These are phyloP conservation scores for Eragrostis curvula DNA, from an alignment of 176 grass and related monocot species.

Conservation along the genomic window DNA sequence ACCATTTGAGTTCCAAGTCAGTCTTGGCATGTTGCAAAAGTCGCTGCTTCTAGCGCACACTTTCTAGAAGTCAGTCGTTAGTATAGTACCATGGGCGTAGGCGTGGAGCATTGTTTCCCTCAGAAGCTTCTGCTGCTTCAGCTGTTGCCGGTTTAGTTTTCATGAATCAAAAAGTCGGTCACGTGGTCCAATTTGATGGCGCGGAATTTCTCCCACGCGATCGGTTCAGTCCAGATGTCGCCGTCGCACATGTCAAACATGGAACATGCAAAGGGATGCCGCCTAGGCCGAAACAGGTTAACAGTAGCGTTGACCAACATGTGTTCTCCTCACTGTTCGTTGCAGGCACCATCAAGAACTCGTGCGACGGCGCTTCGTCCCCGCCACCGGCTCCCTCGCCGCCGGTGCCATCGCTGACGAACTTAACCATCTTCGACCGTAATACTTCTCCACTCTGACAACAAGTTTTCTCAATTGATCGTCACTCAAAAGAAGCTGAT, in stretches of 20 bases:
- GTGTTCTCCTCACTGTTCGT: neutral
- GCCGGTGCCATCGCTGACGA: neutral
- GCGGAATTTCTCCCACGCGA: neutral
- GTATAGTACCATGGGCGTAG: too few species aligned
- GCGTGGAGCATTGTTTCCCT: too few species aligned
- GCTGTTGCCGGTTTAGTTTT: neutral
- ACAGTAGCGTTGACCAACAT: too few species aligned
- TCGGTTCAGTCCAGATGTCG: too few species aligned
- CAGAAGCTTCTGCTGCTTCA: neutral
- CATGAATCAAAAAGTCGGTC: neutral
- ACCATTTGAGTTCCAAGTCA: neutral
- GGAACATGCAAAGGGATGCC: too few species aligned
- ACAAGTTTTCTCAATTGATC: neutral
- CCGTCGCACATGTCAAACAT: too few species aligned
- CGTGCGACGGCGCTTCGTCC: conserved; percentile 33
- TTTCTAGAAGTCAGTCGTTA: neutral
- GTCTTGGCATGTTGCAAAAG: neutral
- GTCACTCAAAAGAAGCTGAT: neutral
- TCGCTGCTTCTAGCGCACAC: neutral
- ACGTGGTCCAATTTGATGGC: neutral
- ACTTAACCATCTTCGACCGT: conserved; percentile 45
- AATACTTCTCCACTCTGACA: neutral
- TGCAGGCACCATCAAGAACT: conserved; percentile 57
- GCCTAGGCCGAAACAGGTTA: too few species aligned
- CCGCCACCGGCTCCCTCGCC: neutral